phyloP scores from a whole-genome alignment of 208 protist species.

The Trypanosoma cruzi region DNA sequence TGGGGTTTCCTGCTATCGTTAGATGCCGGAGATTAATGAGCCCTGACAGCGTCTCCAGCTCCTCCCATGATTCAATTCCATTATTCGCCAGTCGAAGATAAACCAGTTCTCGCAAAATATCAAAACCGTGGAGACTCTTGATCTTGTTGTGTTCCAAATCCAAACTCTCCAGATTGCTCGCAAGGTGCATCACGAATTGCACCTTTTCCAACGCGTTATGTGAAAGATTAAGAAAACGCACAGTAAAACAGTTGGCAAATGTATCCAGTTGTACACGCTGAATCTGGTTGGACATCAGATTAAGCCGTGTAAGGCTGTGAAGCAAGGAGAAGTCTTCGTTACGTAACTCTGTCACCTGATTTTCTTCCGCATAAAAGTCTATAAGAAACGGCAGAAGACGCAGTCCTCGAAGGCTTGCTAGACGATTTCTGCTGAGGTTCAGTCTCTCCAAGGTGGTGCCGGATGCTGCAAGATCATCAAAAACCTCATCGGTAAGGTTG shows the following conservation, averaged over 20 bases:
- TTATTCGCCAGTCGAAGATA: constrained; percentile 47
- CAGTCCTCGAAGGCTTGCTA: constrained; percentile 59
- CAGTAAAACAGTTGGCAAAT: constrained; percentile 41
- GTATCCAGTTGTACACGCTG: constrained; percentile 41
- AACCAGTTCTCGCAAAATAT: constrained; percentile 36
- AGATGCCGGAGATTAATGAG: constrained; percentile 41
- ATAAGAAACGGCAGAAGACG: constrained; percentile 57
- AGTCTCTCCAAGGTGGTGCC: constrained; percentile 59
- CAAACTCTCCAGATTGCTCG: constrained; percentile 53
- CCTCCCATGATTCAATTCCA: constrained; percentile 36
- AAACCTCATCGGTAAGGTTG: constrained; percentile 46
- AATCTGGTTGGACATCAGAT: constrained; percentile 51
- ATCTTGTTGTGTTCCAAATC: constrained; percentile 62
- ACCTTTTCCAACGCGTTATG: constrained; percentile 51
- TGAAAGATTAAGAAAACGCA: constrained; percentile 62
- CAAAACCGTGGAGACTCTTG: constrained; percentile 35
- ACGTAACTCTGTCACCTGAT: constrained; percentile 42
- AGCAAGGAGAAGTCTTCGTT: constrained; percentile 32
- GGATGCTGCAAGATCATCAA: constrained; percentile 40
- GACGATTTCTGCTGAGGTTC: constrained; percentile 56
- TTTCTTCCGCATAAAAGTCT: constrained; percentile 49
- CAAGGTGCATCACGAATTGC: constrained; percentile 50
- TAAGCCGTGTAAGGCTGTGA: constrained; percentile 45
- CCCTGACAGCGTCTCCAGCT: constrained; percentile 27
- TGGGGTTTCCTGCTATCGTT: constrained; percentile 46